phyloP scores from a whole-genome alignment of 139 green algal species.

The Auxenochlorella pyrenoidosa region DNA sequence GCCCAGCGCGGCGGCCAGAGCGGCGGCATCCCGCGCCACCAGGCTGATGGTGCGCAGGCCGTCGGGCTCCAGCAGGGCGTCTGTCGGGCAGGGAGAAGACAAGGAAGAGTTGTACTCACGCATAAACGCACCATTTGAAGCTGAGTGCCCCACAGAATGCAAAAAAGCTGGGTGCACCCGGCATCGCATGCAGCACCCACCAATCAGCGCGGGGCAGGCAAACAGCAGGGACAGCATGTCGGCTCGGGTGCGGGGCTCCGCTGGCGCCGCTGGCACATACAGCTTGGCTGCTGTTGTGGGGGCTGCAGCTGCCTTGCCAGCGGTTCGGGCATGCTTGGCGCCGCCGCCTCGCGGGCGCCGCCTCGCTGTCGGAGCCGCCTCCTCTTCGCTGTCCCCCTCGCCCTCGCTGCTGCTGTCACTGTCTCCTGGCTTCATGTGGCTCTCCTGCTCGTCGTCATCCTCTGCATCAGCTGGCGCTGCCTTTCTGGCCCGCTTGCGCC shows the following conservation, averaged over 20 bases:
- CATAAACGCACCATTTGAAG: too few relatives aligned
- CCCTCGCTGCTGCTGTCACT: neutral
- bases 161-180: too few relatives aligned
- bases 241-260: neutral
- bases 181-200: neutral
- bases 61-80: slow-evolving; percentile 8
- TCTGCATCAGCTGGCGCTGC: neutral
- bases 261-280: neutral
- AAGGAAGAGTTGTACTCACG: neutral
- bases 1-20: neutral
- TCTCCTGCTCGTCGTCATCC: neutral
- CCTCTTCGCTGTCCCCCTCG: too few relatives aligned
- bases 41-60: slow-evolving; percentile 9
- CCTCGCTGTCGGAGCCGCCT: too few relatives aligned
- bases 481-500: neutral
- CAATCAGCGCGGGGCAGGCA: neutral
- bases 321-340: neutral
- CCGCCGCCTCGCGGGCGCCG: too few relatives aligned
- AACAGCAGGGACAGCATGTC: slow-evolving; percentile 5
- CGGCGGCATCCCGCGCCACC: slow-evolving; percentile 4
- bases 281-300: neutral
- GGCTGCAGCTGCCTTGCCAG: neutral
- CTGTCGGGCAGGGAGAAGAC: neutral
- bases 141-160: too few relatives aligned
- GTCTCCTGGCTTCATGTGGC: neutral